These are phyloP conservation scores for Penicillium simplicissimum DNA, from an alignment of 495 filamentous ascomycete genomes.

Conservation along the genomic window DNA sequence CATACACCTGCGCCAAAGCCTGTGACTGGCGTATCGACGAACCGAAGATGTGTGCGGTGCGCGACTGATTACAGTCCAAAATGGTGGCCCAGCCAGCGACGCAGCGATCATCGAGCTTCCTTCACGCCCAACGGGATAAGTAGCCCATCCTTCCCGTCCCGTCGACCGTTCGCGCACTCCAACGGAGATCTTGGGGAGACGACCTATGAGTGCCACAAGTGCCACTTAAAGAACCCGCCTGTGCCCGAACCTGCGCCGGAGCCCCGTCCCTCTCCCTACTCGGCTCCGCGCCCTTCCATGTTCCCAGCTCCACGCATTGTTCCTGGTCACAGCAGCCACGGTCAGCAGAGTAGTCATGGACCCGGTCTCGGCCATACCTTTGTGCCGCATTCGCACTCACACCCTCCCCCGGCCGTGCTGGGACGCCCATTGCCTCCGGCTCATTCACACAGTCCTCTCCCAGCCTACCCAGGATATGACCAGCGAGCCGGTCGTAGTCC, in stretches of 20 bases:
- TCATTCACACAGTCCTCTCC: slow-evolving; percentile 28
- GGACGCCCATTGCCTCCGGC: slow-evolving; percentile 33
- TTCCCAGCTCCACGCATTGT: slow-evolving; percentile 36
- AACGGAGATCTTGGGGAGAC: slow-evolving; percentile 34
- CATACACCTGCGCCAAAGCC: slow-evolving; percentile 23
- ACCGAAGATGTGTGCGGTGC: slow-evolving; percentile 43
- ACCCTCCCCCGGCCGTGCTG: slow-evolving; percentile 26
- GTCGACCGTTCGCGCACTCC: slow-evolving; percentile 28
- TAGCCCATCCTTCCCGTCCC: slow-evolving; percentile 31
- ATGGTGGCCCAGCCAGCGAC: slow-evolving; percentile 46
- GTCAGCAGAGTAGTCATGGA: not conserved
- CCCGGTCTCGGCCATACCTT: slow-evolving; percentile 19
- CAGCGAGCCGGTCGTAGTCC: slow-evolving; percentile 30
- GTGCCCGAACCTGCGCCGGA: slow-evolving; percentile 40
- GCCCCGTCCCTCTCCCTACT: slow-evolving; percentile 39
- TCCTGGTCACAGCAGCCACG: slow-evolving; percentile 23
- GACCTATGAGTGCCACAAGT: slow-evolving; percentile 53
- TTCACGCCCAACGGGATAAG: slow-evolving; percentile 34
- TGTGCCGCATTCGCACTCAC: slow-evolving; percentile 33
- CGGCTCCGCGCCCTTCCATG: slow-evolving; percentile 32
- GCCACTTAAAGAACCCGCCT: slow-evolving; percentile 46
- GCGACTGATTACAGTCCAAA: slow-evolving; percentile 41
- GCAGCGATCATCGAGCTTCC: slow-evolving; percentile 28
- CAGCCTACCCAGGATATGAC: slow-evolving; percentile 37
- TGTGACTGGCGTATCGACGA: slow-evolving; percentile 18